Percentiles rank a stretch among this genome's conserved stretches.
These are phyloP conservation scores for Helianthus tuberosus DNA, from an alignment of 129 eudicot genomes.

Conservation along the genomic window DNA sequence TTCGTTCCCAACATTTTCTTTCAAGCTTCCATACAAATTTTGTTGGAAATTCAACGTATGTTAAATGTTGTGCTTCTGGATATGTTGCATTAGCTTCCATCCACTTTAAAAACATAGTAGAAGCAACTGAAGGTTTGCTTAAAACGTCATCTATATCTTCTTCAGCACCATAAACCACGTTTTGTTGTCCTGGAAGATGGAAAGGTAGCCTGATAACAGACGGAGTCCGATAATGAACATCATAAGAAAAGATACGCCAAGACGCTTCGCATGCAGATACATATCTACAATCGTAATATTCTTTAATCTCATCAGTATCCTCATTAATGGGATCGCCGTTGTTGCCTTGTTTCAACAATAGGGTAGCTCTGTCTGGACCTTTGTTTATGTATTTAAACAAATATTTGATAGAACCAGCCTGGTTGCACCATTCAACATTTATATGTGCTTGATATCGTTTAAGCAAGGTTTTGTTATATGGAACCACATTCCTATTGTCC, in stretches of 20 bases:
- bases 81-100: not conserved
- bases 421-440: too few species aligned
- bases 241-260: not conserved
- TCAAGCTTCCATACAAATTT: not conserved
- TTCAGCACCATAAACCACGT: too few species aligned
- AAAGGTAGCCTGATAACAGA: too few species aligned
- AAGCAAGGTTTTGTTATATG: not conserved
- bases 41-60: not conserved
- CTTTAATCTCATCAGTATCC: too few species aligned
- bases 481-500: constrained; percentile 23
- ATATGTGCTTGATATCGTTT: not conserved
- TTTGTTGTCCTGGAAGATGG: too few species aligned
- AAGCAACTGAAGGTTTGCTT: not conserved
- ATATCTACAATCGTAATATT: too few species aligned
- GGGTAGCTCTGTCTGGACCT: too few species aligned
- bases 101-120: not conserved
- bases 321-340: too few species aligned
- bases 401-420: too few species aligned
- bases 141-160: not conserved
- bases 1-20: not conserved
- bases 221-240: not conserved
- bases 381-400: too few species aligned
- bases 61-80: not conserved
- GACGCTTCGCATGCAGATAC: too few species aligned
- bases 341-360: too few species aligned